Base-by-base conservation (phyloP, 441 rosid species). In the Corymbia citriodora region DNA sequence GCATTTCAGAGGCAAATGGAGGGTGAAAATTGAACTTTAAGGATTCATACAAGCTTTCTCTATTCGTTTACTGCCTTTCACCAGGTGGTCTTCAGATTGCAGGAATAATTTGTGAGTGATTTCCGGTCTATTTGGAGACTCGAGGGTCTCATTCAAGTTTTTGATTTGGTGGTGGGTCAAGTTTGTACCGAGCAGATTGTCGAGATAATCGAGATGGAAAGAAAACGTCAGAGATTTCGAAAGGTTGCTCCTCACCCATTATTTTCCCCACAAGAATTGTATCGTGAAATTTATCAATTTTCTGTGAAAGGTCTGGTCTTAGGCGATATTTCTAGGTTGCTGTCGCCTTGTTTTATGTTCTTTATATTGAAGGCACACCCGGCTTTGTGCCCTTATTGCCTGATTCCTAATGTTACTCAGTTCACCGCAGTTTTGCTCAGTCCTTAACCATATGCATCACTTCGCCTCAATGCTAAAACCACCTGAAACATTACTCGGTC, bases 1-100 rank as follows among this genome's bases (percentile, higher is more conserved):
- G 93, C 92, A 95, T 97, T 88, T 95, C 95, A 87, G 92, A 61
- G 49, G 59, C 90, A 79, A 79, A 61, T 6, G 93, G 91, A 90
- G 90, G 90, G 83, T 90, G 88, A 89, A 88, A 12, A 33, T 87
- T 40, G 19, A 25, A 50, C 87, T 49, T 57, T 23, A 23, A 33
- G 65, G 12, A 68, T 55, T 90, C 70, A 87, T 50, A 21, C n/a
- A 17, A 9, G 88, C 59, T 53, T 36, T 87, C 50, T 57, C 65
- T 55, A 25, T 61, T 87, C 27, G 6, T 87, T 55, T 40, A 8
- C 61, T 31, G 23, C 45, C 70, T 31, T 87, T 87, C 10, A 36
- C 65, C 59, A 27, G 65, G 65, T 54, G 59, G n/a, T 52, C 68
- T 54, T 52, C 88, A 55, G 45, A 59, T 87, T 9, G 36, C 45